Evolutionary conservation across 2,329 filamentous ascomycete species (phyloP).

Genomic region (Cytospora chrysosperma): DNA sequence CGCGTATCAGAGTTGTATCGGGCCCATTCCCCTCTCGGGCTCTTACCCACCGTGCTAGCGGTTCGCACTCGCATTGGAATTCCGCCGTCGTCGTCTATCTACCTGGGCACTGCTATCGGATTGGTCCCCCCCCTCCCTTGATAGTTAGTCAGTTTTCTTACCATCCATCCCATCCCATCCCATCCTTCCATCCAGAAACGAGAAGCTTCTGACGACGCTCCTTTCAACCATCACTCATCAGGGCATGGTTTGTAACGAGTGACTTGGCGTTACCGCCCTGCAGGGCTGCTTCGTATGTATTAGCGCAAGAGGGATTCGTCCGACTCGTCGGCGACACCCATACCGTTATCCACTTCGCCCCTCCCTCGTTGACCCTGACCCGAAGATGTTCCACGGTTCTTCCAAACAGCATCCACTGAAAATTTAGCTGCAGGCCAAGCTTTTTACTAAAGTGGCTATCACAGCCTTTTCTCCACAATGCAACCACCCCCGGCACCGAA

Average conservation of each 20-base stretch:
- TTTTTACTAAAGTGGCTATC: constrained; percentile 23
- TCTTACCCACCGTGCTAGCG: constrained; percentile 12
- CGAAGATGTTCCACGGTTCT: constrained; percentile 19
- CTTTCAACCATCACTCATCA: not conserved
- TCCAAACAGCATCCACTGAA: constrained; percentile 10
- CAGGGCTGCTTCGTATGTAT: not conserved
- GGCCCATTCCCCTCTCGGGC: not conserved
- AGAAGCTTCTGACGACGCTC: not conserved
- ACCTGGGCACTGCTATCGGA: not conserved
- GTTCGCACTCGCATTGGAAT: constrained; percentile 3
- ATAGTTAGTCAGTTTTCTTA: too few relatives aligned
- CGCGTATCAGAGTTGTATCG: constrained; percentile 11
- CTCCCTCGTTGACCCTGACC: not conserved
- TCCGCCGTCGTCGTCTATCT: not conserved
- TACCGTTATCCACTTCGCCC: constrained; percentile 4
- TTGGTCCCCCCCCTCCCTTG: too few relatives aligned
- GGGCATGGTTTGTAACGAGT: too few relatives aligned
- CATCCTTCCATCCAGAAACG: not conserved
- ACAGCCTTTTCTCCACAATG: constrained; percentile 19
- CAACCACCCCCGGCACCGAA: constrained; percentile 20
- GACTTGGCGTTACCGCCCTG: not conserved
- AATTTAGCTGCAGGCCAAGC: constrained; percentile 23
- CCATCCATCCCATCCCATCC: not conserved
- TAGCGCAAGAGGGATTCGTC: constrained; percentile 3
- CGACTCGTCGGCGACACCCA: not conserved